Conservation (phyloP, 75 land plant genomes). For the Sequoia sempervirens region DNA sequence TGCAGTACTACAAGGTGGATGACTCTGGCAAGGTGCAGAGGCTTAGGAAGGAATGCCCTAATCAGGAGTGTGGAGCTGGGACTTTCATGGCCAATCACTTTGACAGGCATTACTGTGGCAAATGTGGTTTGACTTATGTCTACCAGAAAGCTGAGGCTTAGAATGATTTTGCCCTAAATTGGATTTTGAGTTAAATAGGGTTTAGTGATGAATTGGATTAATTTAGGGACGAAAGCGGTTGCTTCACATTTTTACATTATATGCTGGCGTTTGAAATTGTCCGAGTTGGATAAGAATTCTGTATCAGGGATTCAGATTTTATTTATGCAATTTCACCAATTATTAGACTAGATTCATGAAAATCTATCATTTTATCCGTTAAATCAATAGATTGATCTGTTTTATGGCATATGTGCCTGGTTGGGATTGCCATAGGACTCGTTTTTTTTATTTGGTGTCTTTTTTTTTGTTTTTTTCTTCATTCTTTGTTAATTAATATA, state of each 20-base stretch:
- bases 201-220: background rate
- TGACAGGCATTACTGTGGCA: slow-evolving; percentile 81
- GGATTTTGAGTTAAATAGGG: background rate
- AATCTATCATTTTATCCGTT: background rate
- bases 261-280: background rate
- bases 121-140: slow-evolving; percentile 77
- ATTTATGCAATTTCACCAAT: background rate
- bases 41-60: slow-evolving; percentile 70
- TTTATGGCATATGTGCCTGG: background rate
- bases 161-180: background rate
- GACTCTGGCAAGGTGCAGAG: slow-evolving; percentile 75
- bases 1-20: slow-evolving; percentile 83
- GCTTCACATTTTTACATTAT: background rate
- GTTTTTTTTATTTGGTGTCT: too few species aligned
- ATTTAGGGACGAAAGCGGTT: background rate
- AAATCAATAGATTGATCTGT: background rate
- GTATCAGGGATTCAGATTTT: background rate
- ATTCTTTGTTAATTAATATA: too few species aligned
- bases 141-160: slow-evolving; percentile 50
- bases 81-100: slow-evolving; percentile 91
- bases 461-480: too few species aligned
- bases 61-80: slow-evolving; percentile 72
- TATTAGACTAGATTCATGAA: background rate
- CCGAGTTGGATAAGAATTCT: background rate
- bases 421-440: too few species aligned